phyloP scores from a whole-genome alignment of 2,329 filamentous ascomycete species.

The Colletotrichum tamarilloi region DNA sequence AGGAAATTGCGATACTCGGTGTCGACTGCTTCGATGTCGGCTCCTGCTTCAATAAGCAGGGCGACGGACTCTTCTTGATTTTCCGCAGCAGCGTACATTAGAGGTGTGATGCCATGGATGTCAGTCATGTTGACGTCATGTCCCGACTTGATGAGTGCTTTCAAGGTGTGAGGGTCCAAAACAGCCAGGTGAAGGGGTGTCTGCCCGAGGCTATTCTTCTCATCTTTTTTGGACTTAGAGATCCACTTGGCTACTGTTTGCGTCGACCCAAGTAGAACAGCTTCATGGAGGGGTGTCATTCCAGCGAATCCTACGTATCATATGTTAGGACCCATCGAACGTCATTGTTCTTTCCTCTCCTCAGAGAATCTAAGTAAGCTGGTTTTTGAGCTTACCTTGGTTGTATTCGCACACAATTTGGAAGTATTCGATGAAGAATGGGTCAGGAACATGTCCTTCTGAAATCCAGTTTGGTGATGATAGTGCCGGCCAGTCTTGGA shows the following conservation, averaged over 20 bases:
- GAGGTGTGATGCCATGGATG: background rate
- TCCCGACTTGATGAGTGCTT: background rate
- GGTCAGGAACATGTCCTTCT: background rate
- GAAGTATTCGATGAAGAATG: background rate
- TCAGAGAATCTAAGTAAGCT: no score
- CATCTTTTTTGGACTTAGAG: rapidly evolving
- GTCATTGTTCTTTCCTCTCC: no score
- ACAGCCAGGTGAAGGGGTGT: constrained; percentile 13
- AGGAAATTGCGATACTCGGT: no score
- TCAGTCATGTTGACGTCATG: background rate
- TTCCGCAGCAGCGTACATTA: background rate
- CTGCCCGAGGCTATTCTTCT: background rate
- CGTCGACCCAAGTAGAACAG: background rate
- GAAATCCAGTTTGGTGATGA: background rate
- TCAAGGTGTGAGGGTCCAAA: background rate
- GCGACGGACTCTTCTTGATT: background rate
- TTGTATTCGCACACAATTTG: background rate
- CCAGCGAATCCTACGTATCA: background rate
- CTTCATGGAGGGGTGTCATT: constrained; percentile 6
- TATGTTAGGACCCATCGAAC: no score
- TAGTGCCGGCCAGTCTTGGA: background rate
- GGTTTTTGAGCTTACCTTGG: no score
- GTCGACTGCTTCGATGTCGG: no score
- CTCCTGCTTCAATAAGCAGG: background rate
- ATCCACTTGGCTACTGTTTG: background rate